Percentiles rank a stretch among this genome's conserved stretches.
Evolutionary conservation across 1,284 basidiomycete species (phyloP).

Genomic region (Puccinia horiana): DNA sequence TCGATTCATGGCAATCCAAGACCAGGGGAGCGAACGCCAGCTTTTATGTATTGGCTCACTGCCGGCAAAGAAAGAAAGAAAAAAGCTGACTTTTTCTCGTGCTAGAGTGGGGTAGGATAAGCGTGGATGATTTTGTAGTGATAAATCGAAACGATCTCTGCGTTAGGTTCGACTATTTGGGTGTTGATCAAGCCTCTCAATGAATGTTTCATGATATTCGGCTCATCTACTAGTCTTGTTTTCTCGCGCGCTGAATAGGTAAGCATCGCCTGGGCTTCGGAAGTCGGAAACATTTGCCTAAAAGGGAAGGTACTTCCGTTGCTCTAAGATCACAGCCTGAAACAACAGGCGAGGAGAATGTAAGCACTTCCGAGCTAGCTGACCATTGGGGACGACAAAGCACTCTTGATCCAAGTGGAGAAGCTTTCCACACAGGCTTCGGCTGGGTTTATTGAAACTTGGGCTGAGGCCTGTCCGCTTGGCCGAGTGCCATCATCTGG

Average conservation of each 20-base stretch:
- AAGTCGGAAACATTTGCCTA: background rate
- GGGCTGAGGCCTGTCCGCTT: background rate
- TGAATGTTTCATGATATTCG: slow-evolving; percentile 62
- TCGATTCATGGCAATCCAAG: background rate
- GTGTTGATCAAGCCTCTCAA: slow-evolving; percentile 63
- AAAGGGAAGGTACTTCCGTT: background rate
- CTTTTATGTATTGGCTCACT: background rate
- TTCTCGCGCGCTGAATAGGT: slow-evolving; percentile 45
- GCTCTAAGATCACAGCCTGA: background rate
- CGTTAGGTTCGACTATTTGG: slow-evolving; percentile 60
- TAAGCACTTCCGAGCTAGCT: background rate
- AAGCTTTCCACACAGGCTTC: background rate
- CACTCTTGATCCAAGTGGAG: background rate
- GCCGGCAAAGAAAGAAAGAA: background rate
- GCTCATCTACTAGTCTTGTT: slow-evolving; percentile 62
- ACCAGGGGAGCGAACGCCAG: background rate
- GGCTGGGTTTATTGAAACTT: background rate
- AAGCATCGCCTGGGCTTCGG: background rate
- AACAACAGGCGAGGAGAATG: background rate
- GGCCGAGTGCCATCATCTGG: background rate
- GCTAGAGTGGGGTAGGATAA: slow-evolving; percentile 49
- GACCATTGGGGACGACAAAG: background rate
- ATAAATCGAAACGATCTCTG: slow-evolving; percentile 64
- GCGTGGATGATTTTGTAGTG: slow-evolving; percentile 62
- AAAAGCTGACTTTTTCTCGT: slow-evolving; percentile 20